These are phyloP conservation scores for Asterochloris sp. DNA, from an alignment of 139 green algal species.

Conservation along the genomic window DNA sequence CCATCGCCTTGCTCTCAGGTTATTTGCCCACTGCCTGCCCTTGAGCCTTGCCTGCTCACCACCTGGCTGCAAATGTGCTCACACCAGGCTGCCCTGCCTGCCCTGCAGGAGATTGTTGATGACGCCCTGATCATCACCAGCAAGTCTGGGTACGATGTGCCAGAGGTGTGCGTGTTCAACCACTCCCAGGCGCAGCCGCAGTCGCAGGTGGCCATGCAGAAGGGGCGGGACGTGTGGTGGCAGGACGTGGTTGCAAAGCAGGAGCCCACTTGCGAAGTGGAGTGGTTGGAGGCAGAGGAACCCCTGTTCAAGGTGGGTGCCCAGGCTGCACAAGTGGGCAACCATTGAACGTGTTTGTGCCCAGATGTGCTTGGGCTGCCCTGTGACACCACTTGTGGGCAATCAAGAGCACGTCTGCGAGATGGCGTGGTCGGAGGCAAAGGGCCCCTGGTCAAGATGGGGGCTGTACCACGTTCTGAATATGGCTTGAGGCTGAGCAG, in stretches of 20 bases:
- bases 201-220: slow-evolving; percentile 39
- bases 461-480: no score
- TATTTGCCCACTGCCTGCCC: no score
- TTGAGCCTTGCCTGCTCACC: no score
- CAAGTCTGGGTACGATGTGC: slow-evolving; percentile 19
- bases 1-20: no score
- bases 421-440: no score
- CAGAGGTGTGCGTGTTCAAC: slow-evolving; percentile 73
- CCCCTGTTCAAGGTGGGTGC: slow-evolving; percentile 73
- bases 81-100: neutral
- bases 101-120: slow-evolving; percentile 62
- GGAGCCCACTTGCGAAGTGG: slow-evolving; percentile 59
- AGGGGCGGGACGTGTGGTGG: slow-evolving; percentile 83
- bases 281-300: slow-evolving; percentile 89
- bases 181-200: slow-evolving; percentile 57
- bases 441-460: no score
- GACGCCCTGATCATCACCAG: slow-evolving; percentile 37
- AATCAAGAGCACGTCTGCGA: no score
- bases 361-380: neutral
- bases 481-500: no score
- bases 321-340: neutral
- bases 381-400: neutral
- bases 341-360: neutral
- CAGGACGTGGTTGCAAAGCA: slow-evolving; percentile 63
- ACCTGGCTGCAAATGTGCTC: neutral